Percentiles rank a stretch among this genome's conserved stretches.
Evolutionary conservation across 768 basidiomycete genomes (phyloP).

Genomic region (Rhizopogon sp.): DNA sequence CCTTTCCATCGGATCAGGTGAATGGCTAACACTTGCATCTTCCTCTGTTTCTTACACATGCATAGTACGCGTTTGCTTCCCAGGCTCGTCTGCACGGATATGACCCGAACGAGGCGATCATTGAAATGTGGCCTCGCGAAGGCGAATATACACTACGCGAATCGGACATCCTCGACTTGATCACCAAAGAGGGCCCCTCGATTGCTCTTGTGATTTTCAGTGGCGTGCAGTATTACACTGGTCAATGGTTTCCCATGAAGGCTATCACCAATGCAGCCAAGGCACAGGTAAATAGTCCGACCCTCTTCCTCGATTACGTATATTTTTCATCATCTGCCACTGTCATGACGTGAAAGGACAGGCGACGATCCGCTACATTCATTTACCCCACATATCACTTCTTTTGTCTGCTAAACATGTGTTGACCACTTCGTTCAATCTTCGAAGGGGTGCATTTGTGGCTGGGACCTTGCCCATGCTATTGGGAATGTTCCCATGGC

Average conservation of each 20-base stretch:
- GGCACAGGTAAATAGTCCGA: slow-evolving; percentile 52
- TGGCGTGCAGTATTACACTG: slow-evolving; percentile 96
- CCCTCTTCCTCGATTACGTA: slow-evolving; percentile 20
- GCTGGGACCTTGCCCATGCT: slow-evolving; percentile 96
- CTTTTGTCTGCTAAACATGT: slow-evolving; percentile 7
- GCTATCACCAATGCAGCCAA: slow-evolving; percentile 80
- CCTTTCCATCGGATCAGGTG: slow-evolving; percentile 97
- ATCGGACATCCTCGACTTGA: slow-evolving; percentile 77
- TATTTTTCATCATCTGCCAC: slow-evolving; percentile 4
- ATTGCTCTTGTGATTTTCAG: slow-evolving; percentile 92
- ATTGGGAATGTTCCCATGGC: slow-evolving; percentile 87
- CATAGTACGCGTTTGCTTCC: slow-evolving; percentile 93
- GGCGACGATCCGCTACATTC: slow-evolving; percentile 10
- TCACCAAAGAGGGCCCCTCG: slow-evolving; percentile 65
- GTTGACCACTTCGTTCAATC: slow-evolving; percentile 6
- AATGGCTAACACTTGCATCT: slow-evolving; percentile 14
- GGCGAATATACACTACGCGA: slow-evolving; percentile 85
- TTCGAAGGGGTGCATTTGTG: slow-evolving; percentile 84
- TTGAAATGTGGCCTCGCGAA: slow-evolving; percentile 73
- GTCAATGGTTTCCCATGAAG: slow-evolving; percentile 89
- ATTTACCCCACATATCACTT: slow-evolving; percentile 7
- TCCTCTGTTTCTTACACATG: slow-evolving; percentile 4
- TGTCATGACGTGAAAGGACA: slow-evolving; percentile 4
- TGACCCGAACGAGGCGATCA: slow-evolving; percentile 65
- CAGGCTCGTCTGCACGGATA: slow-evolving; percentile 79